These are phyloP conservation scores for Geoglossum cookeanum DNA, from an alignment of 2,329 filamentous ascomycete genomes.

Conservation along the genomic window DNA sequence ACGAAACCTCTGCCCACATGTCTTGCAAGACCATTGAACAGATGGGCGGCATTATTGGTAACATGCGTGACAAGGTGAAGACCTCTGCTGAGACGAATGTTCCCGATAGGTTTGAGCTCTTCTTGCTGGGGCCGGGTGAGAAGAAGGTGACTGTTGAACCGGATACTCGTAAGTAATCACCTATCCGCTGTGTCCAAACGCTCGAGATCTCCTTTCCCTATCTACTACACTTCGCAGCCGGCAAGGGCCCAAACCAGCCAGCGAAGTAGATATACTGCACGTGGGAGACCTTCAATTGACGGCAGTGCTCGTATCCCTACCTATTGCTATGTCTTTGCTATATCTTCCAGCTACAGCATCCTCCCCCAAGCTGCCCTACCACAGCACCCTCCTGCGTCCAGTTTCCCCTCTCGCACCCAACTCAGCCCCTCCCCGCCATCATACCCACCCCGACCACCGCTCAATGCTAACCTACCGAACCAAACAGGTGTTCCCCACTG, in stretches of 20 bases:
- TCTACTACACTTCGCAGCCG: neutral
- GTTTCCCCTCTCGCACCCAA: neutral
- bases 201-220: neutral
- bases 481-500: constrained; percentile 68
- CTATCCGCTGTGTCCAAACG: neutral
- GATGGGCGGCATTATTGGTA: neutral
- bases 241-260: neutral
- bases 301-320: neutral
- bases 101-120: constrained; percentile 65
- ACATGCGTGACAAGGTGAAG: neutral
- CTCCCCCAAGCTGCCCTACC: neutral
- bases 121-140: constrained; percentile 70
- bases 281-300: too few species aligned
- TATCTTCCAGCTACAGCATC: neutral
- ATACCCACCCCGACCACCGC: neutral
- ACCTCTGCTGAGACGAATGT: constrained; percentile 13
- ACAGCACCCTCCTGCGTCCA: neutral
- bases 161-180: constrained; percentile 54
- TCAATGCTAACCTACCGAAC: neutral
- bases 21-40: neutral
- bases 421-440: neutral
- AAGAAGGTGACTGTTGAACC: constrained; percentile 82
- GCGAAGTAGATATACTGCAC: too few species aligned
- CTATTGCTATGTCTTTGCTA: neutral
- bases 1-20: neutral